Percentiles rank a stretch among this genome's conserved stretches.
These are phyloP conservation scores for Cystoderma amianthinum DNA, from an alignment of 768 basidiomycete genomes.

Conservation along the genomic window DNA sequence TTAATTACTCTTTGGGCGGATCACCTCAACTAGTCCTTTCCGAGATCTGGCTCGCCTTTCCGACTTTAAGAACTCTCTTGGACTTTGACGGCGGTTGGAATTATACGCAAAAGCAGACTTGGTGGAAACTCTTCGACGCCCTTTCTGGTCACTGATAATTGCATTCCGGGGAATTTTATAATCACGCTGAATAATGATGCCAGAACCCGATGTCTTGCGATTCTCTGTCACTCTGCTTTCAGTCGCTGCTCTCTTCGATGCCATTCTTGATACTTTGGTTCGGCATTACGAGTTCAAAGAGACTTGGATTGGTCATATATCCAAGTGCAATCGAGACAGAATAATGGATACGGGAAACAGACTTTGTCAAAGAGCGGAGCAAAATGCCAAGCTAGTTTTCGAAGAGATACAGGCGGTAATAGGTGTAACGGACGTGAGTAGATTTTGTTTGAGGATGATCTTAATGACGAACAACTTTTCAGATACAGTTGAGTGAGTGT, in stretches of 20 bases:
- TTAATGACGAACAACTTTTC: too few species aligned
- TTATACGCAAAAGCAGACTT: slow-evolving; percentile 34
- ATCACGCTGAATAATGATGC: background rate
- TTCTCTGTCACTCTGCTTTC: slow-evolving; percentile 51
- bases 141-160: slow-evolving; percentile 26
- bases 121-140: slow-evolving; percentile 41
- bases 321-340: background rate
- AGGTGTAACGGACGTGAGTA: slow-evolving; percentile 27
- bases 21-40: slow-evolving; percentile 50
- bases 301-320: slow-evolving; percentile 16
- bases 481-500: too few species aligned
- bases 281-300: slow-evolving; percentile 25
- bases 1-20: slow-evolving; percentile 42
- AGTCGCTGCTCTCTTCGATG: slow-evolving; percentile 40
- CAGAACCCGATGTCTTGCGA: slow-evolving; percentile 48
- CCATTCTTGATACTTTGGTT: slow-evolving; percentile 29
- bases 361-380: slow-evolving; percentile 14
- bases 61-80: slow-evolving; percentile 39
- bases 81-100: slow-evolving; percentile 38
- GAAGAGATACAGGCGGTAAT: slow-evolving; percentile 27
- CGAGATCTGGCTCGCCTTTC: slow-evolving; percentile 51
- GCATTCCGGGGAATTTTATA: background rate
- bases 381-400: slow-evolving; percentile 27
- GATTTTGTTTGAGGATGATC: too few species aligned
- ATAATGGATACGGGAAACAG: slow-evolving; percentile 4